Percentiles rank a stretch among this genome's conserved stretches.
These are phyloP conservation scores for Pestalotiopsis sp. DNA, from an alignment of 2,329 filamentous ascomycete genomes.

Conservation along the genomic window DNA sequence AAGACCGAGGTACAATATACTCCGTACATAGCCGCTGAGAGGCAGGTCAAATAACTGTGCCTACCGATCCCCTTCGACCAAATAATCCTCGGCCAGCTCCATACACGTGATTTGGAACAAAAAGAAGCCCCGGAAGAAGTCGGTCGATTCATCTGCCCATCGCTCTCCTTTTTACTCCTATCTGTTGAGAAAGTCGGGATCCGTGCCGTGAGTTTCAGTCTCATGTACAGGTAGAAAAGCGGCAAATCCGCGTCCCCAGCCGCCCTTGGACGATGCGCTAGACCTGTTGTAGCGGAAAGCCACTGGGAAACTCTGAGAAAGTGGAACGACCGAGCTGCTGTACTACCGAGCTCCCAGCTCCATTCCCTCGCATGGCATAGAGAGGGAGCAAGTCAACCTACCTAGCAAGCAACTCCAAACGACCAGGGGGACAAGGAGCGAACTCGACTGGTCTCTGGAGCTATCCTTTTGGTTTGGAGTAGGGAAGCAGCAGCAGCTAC, in stretches of 20 bases:
- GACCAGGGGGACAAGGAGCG: neutral
- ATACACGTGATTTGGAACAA: neutral
- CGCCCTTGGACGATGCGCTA: neutral
- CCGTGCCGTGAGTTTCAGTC: neutral
- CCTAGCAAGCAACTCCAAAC: neutral
- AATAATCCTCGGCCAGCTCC: neutral
- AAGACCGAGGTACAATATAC: neutral
- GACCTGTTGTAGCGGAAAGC: neutral
- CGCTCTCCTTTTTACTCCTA: neutral
- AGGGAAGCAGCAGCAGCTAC: neutral
- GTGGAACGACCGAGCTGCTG: neutral
- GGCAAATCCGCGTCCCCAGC: neutral
- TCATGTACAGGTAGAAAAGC: neutral
- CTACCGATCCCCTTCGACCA: too few species aligned
- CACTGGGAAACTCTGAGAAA: neutral
- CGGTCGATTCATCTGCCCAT: neutral
- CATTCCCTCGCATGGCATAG: neutral
- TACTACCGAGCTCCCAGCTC: neutral
- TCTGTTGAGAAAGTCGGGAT: neutral
- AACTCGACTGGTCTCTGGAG: neutral
- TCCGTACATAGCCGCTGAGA: too few species aligned
- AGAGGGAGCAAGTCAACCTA: neutral
- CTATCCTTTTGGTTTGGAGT: neutral
- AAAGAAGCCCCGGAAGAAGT: neutral
- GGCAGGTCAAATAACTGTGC: too few species aligned